Evolutionary conservation across 192 early-diverging fungal species (phyloP).

Genomic region (Coemansia erecta): DNA sequence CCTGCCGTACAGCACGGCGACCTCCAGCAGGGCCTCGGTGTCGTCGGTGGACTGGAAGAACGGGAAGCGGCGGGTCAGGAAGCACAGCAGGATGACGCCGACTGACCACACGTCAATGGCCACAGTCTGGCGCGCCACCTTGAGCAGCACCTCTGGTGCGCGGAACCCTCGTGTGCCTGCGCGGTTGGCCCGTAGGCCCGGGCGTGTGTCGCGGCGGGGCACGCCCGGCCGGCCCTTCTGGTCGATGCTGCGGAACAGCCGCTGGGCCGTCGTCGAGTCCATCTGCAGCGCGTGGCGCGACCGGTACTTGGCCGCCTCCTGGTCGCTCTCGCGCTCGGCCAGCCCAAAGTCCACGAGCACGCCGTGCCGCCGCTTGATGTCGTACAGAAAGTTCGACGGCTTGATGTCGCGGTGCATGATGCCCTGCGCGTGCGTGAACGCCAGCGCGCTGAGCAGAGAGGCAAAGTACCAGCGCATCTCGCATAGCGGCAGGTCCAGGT

Average conservation of each 20-base stretch:
- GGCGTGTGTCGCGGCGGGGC: constrained; percentile 55
- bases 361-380: constrained; percentile 64
- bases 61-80: constrained; percentile 80
- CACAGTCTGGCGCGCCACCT: constrained; percentile 71
- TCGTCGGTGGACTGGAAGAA: constrained; percentile 91
- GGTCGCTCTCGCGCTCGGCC: constrained; percentile 61
- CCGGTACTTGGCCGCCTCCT: constrained; percentile 28
- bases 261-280: constrained; percentile 44
- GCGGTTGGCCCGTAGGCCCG: constrained; percentile 70
- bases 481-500: constrained; percentile 55
- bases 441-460: constrained; percentile 67
- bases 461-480: constrained; percentile 79
- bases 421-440: constrained; percentile 63
- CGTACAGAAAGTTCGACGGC: constrained; percentile 93
- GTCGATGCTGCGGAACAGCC: constrained; percentile 46
- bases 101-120: constrained; percentile 92
- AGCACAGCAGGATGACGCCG: constrained; percentile 80
- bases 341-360: constrained; percentile 93
- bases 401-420: constrained; percentile 95
- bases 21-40: constrained; percentile 79
- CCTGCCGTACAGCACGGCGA: constrained; percentile 77
- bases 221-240: constrained; percentile 42
- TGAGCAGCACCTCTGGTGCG: constrained; percentile 89
- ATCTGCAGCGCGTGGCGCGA: constrained; percentile 43
- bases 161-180: constrained; percentile 93